These are phyloP conservation scores for Haematococcus lacustris DNA, from an alignment of 139 green algal species.

Conservation along the genomic window DNA sequence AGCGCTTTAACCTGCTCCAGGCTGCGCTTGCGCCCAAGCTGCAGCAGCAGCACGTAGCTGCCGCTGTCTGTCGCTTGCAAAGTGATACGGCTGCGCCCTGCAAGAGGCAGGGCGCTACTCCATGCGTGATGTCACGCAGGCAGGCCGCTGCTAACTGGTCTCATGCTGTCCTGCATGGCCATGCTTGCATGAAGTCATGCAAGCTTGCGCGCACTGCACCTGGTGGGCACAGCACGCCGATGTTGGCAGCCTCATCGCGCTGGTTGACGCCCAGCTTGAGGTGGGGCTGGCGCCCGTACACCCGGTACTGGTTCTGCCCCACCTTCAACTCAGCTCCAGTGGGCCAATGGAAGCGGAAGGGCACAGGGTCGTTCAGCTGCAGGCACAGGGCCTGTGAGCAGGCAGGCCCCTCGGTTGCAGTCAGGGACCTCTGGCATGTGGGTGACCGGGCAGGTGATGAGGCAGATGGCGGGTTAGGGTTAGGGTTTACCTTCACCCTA, in stretches of 20 bases:
- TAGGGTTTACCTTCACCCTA: too few species aligned
- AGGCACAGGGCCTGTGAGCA: conserved; percentile 36
- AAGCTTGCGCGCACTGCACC: too few species aligned
- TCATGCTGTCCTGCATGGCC: too few species aligned
- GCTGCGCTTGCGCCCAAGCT: conserved; percentile 30
- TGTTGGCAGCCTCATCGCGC: conserved; percentile 57
- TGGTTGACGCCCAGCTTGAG: conserved; percentile 66
- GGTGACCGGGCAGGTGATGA: too few species aligned
- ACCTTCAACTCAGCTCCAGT: conserved; percentile 25
- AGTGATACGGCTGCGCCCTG: too few species aligned
- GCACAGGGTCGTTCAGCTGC: conserved; percentile 53
- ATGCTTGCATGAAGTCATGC: too few species aligned
- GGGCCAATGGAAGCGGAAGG: conserved; percentile 70
- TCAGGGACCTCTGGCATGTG: too few species aligned
- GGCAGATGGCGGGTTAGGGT: too few species aligned
- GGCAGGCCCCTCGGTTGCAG: too few species aligned
- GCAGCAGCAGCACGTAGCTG: conserved; percentile 38
- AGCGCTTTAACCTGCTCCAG: conserved; percentile 54
- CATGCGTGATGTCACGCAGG: too few species aligned
- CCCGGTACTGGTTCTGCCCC: conserved; percentile 26
- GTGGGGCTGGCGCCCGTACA: conserved; percentile 4
- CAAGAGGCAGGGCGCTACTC: too few species aligned
- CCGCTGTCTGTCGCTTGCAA: neutral
- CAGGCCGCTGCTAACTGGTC: too few species aligned
- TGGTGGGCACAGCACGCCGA: conserved; percentile 25